Conservation (phyloP, 2,329 filamentous ascomycete genomes). For the Bisporella sp. region DNA sequence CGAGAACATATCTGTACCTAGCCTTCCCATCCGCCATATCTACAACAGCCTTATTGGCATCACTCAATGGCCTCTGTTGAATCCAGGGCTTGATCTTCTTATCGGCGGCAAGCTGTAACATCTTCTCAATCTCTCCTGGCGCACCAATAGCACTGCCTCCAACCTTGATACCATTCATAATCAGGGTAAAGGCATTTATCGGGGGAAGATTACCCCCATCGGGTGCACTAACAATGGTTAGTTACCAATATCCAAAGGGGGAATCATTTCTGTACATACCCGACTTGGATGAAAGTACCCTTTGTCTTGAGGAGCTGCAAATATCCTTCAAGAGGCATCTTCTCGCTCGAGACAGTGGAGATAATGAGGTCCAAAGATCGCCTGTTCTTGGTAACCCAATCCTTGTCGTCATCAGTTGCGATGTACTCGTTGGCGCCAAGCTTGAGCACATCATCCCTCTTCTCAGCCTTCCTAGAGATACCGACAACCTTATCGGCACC, state of each 20-base stretch:
- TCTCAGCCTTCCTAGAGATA: conserved; percentile 54
- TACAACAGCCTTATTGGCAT: conserved; percentile 47
- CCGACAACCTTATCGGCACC: conserved; percentile 49
- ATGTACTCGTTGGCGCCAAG: conserved; percentile 52
- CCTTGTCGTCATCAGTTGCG: conserved; percentile 39
- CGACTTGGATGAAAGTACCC: conserved; percentile 31
- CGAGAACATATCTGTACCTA: conserved; percentile 39
- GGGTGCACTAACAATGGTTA: too few relatives aligned
- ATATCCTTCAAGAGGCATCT: conserved; percentile 42
- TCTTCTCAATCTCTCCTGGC: conserved; percentile 49
- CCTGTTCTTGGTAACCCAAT: conserved; percentile 30
- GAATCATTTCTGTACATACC: conserved; percentile 25
- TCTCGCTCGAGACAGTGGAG: conserved; percentile 65
- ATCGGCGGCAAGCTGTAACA: conserved; percentile 50
- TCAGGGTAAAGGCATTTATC: conserved; percentile 67
- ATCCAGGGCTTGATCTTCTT: conserved; percentile 52
- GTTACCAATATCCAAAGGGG: too few relatives aligned
- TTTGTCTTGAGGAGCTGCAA: too few relatives aligned
- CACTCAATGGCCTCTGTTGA: conserved; percentile 44
- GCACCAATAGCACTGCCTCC: conserved; percentile 49
- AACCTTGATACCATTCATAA: conserved; percentile 65
- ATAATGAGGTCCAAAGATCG: conserved; percentile 67
- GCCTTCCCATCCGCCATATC: conserved; percentile 50
- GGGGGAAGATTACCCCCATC: conserved; percentile 60
- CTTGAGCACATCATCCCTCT: conserved; percentile 27